These are phyloP conservation scores for Daldinia sp. DNA, from an alignment of 2,329 filamentous ascomycete species.

Conservation along the genomic window DNA sequence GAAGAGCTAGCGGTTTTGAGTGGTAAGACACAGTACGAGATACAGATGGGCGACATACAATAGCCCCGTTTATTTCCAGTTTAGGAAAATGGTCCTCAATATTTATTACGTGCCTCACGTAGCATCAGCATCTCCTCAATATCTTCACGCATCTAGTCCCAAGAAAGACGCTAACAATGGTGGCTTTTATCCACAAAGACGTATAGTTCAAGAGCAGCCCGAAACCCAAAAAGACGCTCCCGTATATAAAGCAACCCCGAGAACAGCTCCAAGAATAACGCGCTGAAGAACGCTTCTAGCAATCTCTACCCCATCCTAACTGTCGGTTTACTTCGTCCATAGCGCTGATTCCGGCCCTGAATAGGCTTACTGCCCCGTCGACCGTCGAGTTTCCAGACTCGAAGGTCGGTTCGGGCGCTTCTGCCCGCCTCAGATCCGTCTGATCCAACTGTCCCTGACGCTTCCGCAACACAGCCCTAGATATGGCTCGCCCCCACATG, in stretches of 20 bases:
- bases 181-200: conserved; percentile 11
- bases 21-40: neutral
- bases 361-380: conserved; percentile 52
- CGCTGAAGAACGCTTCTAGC: conserved; percentile 35
- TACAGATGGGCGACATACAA: neutral
- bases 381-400: conserved; percentile 51
- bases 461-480: conserved; percentile 65
- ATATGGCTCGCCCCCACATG: conserved; percentile 68
- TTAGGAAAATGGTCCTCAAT: conserved; percentile 36
- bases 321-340: conserved; percentile 63
- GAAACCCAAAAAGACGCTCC: conserved; percentile 7
- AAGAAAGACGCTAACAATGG: conserved; percentile 5
- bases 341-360: conserved; percentile 59
- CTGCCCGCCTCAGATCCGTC: conserved; percentile 59
- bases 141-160: conserved; percentile 8
- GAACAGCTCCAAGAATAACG: neutral
- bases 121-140: conserved; percentile 4
- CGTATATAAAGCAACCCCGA: conserved; percentile 7
- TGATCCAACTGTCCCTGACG: conserved; percentile 64
- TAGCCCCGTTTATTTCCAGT: conserved; percentile 17
- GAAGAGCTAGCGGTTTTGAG: no score
- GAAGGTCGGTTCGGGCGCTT: conserved; percentile 51
- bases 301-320: conserved; percentile 59
- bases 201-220: conserved; percentile 2
- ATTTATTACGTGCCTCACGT: neutral